phyloP scores from a whole-genome alignment of 2,329 filamentous ascomycete species.

The Cercospora sojina region DNA sequence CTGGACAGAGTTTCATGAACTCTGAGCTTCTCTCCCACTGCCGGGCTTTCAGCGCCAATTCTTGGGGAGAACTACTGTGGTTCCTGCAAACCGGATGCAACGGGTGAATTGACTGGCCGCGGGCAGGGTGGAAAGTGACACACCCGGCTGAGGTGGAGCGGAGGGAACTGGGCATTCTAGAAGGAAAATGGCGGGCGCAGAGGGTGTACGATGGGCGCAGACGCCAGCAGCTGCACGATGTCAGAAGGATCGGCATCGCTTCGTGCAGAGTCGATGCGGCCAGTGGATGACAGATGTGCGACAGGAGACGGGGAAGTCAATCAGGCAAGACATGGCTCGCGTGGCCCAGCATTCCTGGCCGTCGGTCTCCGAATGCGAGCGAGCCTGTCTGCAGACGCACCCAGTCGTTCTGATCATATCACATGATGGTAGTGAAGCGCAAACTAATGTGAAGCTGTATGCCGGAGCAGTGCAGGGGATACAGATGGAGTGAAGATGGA shows the following conservation, averaged over 20 bases:
- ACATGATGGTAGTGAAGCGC: not conserved
- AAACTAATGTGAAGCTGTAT: not conserved
- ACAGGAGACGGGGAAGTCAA: constrained; percentile 5
- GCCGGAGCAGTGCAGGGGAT: not conserved
- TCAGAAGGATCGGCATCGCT: not conserved
- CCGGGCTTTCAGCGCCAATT: constrained; percentile 3
- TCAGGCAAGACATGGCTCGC: not conserved
- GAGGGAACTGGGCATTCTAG: not conserved
- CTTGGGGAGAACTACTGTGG: not conserved
- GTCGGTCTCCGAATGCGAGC: not conserved
- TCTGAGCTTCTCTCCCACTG: not conserved
- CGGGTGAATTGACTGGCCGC: not conserved
- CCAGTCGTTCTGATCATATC: not conserved
- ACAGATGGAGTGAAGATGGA: constrained; percentile 1
- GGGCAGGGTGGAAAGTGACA: not conserved
- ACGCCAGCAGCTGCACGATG: not conserved
- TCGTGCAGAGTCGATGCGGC: not conserved
- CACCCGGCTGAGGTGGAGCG: not conserved
- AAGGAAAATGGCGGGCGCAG: not conserved
- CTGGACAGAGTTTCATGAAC: constrained; percentile 7
- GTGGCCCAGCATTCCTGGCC: not conserved
- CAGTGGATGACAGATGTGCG: not conserved
- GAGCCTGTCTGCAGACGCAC: not conserved
- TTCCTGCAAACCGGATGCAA: constrained; percentile 8
- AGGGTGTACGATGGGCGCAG: not conserved